Conservation (phyloP, 257 asterid genomes). For the Lycium barbarum region DNA sequence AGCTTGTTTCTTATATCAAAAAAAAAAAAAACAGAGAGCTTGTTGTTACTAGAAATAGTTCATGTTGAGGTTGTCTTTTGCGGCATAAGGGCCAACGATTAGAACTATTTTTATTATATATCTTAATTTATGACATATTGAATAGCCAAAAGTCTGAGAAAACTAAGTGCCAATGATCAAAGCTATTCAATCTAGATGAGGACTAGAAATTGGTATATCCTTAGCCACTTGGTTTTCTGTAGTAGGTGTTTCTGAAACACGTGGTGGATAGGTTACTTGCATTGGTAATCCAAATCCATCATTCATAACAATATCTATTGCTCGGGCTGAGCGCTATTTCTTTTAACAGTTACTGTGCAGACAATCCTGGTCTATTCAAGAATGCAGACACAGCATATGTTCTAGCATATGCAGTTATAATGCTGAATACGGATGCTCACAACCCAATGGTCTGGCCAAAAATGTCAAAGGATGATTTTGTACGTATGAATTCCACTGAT, state of each 20-base stretch:
- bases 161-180: slow-evolving; percentile 6
- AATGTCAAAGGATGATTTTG: slow-evolving; percentile 96
- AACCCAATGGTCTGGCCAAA: slow-evolving; percentile 98
- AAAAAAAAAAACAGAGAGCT: neutral
- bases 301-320: slow-evolving; percentile 26
- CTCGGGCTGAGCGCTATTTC: slow-evolving; percentile 36
- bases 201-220: neutral
- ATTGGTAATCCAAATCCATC: slow-evolving; percentile 19
- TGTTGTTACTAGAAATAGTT: neutral
- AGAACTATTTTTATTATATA: neutral
- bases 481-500: slow-evolving; percentile 75
- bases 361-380: slow-evolving; percentile 93
- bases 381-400: slow-evolving; percentile 98
- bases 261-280: slow-evolving; percentile 11
- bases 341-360: slow-evolving; percentile 87
- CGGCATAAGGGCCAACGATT: neutral
- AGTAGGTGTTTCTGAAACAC: slow-evolving; percentile 10
- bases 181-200: slow-evolving; percentile 10
- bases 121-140: slow-evolving; percentile 21
- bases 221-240: slow-evolving; percentile 20
- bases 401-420: slow-evolving; percentile 98
- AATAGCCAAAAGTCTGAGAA: neutral
- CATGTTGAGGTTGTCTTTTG: slow-evolving; percentile 1
- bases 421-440: slow-evolving; percentile 99
- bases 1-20: neutral